Evolutionary conservation across 2,329 filamentous ascomycete genomes (phyloP).

Genomic region (Aspergillus fumigatus): DNA sequence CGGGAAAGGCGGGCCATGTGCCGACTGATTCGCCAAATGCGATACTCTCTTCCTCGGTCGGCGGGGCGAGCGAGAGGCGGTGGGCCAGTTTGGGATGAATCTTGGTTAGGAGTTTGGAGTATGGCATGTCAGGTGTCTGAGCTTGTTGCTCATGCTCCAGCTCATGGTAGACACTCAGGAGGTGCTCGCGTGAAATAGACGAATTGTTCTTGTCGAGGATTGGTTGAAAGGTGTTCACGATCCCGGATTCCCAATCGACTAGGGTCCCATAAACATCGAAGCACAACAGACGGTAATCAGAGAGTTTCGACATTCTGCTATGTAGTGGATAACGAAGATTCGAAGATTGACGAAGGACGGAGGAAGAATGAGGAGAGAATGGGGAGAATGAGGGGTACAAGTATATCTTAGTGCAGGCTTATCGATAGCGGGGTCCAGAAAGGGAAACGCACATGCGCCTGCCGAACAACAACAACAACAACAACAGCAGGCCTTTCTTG

Average conservation of each 20-base stretch:
- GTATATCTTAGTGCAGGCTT: background rate
- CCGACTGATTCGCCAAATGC: constrained; percentile 48
- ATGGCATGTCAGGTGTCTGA: constrained; percentile 53
- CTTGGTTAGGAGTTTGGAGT: constrained; percentile 55
- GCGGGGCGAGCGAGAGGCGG: constrained; percentile 23
- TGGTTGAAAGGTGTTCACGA: constrained; percentile 49
- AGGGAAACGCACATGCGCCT: background rate
- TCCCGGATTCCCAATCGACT: constrained; percentile 71
- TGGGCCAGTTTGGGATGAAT: constrained; percentile 35
- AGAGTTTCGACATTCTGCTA: constrained; percentile 21
- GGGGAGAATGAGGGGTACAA: background rate
- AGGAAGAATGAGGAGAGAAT: background rate
- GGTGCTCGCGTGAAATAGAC: constrained; percentile 28
- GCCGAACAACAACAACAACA: too few species aligned
- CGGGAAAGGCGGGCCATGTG: constrained; percentile 53
- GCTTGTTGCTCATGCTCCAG: constrained; percentile 47
- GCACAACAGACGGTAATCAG: constrained; percentile 52
- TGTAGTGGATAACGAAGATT: background rate
- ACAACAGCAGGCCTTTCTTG: too few species aligned
- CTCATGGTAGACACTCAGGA: constrained; percentile 22
- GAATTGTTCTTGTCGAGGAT: constrained; percentile 37
- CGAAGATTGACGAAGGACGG: background rate
- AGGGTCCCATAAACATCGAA: constrained; percentile 80
- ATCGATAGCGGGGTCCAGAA: background rate
- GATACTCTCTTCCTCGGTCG: constrained; percentile 32